phyloP scores from a whole-genome alignment of 2,329 filamentous ascomycete species.

The Beauveria pseudobassiana region DNA sequence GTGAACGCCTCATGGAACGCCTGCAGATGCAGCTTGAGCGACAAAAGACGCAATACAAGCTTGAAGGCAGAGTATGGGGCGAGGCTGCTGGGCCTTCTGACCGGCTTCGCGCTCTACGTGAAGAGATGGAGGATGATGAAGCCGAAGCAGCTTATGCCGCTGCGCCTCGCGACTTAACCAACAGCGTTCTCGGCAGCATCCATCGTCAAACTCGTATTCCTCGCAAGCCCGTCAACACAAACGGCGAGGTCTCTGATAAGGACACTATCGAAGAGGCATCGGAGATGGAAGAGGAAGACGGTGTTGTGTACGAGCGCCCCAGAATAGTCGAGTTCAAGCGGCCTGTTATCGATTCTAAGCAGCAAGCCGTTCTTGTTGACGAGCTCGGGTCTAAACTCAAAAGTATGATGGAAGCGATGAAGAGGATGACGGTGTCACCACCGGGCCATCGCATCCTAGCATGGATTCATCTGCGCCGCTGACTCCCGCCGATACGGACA shows the following conservation, averaged over 20 bases:
- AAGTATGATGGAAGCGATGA: constrained; percentile 66
- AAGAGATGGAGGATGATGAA: constrained; percentile 80
- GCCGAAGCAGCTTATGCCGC: constrained; percentile 40
- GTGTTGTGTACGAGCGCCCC: constrained; percentile 68
- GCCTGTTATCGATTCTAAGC: constrained; percentile 58
- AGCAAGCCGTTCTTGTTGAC: constrained; percentile 55
- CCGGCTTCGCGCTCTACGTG: constrained; percentile 80
- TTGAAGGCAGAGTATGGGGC: constrained; percentile 88
- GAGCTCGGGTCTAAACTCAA: constrained; percentile 73
- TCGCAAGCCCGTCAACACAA: constrained; percentile 44
- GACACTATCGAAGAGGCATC: constrained; percentile 41
- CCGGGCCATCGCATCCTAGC: constrained; percentile 68
- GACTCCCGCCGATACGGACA: constrained; percentile 54
- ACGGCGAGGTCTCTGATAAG: constrained; percentile 35
- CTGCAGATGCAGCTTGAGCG: constrained; percentile 92
- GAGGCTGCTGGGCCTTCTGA: constrained; percentile 81
- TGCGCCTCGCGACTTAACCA: constrained; percentile 56
- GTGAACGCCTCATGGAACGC: constrained; percentile 85
- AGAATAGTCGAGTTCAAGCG: constrained; percentile 71
- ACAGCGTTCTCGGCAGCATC: constrained; percentile 67
- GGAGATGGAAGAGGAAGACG: constrained; percentile 44
- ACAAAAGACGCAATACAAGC: constrained; percentile 95
- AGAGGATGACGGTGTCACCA: constrained; percentile 61
- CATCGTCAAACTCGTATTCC: constrained; percentile 51
- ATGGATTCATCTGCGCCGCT: constrained; percentile 63